Percentiles rank a stretch among this genome's conserved stretches.
These are phyloP conservation scores for Chlamydomonas incerta DNA, from an alignment of 139 green algal genomes.

Conservation along the genomic window DNA sequence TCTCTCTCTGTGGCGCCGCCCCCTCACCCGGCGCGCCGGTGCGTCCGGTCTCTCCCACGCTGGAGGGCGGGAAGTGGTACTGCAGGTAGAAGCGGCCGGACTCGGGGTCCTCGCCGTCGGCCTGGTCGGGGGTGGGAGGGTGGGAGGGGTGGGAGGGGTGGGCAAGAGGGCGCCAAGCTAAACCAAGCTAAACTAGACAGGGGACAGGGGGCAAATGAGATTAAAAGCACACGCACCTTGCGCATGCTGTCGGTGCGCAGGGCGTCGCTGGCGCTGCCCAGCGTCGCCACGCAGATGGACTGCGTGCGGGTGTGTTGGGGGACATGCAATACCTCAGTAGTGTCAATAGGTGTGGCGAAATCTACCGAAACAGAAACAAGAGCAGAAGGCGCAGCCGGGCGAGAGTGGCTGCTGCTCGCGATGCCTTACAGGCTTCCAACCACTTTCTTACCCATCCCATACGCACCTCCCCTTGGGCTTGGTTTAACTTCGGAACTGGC, in stretches of 20 bases:
- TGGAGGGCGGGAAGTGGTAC: slow-evolving; percentile 98
- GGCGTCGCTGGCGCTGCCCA: slow-evolving; percentile 67
- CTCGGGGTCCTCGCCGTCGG: slow-evolving; percentile 46
- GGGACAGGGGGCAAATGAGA: too few species aligned
- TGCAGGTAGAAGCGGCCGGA: slow-evolving; percentile 95
- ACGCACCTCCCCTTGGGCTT: too few species aligned
- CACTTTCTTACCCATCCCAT: too few species aligned
- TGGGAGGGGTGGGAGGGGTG: too few species aligned
- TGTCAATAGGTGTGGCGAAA: too few species aligned
- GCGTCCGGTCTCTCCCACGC: slow-evolving; percentile 91
- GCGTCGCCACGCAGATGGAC: slow-evolving; percentile 84
- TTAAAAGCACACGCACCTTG: not conserved
- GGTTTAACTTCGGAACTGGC: too few species aligned
- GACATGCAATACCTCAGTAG: not conserved
- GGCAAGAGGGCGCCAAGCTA: too few species aligned
- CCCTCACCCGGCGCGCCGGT: slow-evolving; percentile 63
- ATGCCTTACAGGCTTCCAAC: too few species aligned
- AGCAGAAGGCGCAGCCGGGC: too few species aligned
- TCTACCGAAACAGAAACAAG: too few species aligned
- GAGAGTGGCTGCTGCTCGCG: too few species aligned
- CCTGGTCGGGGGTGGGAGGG: not conserved
- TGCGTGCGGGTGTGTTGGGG: slow-evolving; percentile 10
- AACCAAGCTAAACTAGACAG: too few species aligned
- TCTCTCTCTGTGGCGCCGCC: not conserved
- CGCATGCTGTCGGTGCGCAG: slow-evolving; percentile 74